A percentile compares a stretch with the other conserved stretches of the same genome.
phyloP scores from a whole-genome alignment of 768 basidiomycete genomes.

The Leccinum fibrillosum region DNA sequence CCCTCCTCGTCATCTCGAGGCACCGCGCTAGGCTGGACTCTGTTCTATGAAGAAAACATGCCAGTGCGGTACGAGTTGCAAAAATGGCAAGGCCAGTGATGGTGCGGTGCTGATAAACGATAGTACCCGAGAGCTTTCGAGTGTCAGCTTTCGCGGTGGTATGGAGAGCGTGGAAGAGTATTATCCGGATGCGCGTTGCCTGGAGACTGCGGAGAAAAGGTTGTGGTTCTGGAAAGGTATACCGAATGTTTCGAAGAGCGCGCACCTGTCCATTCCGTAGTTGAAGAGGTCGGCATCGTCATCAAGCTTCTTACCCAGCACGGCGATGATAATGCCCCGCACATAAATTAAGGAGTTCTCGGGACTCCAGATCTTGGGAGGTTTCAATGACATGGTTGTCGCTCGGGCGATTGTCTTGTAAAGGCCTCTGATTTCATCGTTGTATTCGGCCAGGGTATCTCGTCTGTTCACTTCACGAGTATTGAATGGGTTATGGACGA shows the following conservation, averaged over 20 bases:
- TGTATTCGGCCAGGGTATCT: slow-evolving; percentile 11
- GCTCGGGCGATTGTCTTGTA: slow-evolving; percentile 7
- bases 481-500: slow-evolving; percentile 1
- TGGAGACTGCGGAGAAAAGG: slow-evolving; percentile 29
- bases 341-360: slow-evolving; percentile 11
- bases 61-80: slow-evolving; percentile 6
- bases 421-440: slow-evolving; percentile 10
- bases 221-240: neutral
- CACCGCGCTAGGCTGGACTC: slow-evolving; percentile 14
- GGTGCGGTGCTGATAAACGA: slow-evolving; percentile 37
- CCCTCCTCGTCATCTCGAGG: slow-evolving; percentile 14
- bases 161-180: slow-evolving; percentile 35
- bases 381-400: slow-evolving; percentile 7
- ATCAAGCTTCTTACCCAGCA: slow-evolving; percentile 11
- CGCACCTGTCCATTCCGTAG: slow-evolving; percentile 12
- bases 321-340: slow-evolving; percentile 11
- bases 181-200: slow-evolving; percentile 40
- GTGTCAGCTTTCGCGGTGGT: slow-evolving; percentile 18
- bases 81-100: slow-evolving; percentile 25
- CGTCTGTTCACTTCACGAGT: slow-evolving; percentile 6
- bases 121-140: slow-evolving; percentile 24
- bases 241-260: neutral
- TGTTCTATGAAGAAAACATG: slow-evolving; percentile 12
- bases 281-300: slow-evolving; percentile 10
- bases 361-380: slow-evolving; percentile 17